phyloP scores from a whole-genome alignment of 2,329 filamentous ascomycete species.

The Colletotrichum trifolii region DNA sequence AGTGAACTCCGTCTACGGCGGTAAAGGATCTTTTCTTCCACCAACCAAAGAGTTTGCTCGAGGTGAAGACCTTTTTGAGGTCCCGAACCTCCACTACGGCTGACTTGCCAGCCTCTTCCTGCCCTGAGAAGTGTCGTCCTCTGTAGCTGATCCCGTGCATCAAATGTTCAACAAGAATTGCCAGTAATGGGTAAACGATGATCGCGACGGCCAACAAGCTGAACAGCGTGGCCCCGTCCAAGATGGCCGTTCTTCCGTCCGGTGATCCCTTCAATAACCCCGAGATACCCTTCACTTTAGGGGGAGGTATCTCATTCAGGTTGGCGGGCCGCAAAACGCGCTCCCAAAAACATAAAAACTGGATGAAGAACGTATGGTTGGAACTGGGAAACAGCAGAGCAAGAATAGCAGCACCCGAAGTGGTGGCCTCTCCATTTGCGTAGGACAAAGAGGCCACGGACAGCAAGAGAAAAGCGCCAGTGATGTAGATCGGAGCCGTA shows the following conservation, averaged over 20 bases:
- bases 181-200: neutral
- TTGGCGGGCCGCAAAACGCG: neutral
- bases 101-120: neutral
- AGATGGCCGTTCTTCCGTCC: neutral
- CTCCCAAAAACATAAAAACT: slow-evolving; percentile 41
- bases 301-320: neutral
- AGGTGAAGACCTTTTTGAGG: slow-evolving; percentile 48
- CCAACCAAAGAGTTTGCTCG: slow-evolving; percentile 34
- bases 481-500: slow-evolving; percentile 46
- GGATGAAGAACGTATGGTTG: slow-evolving; percentile 40
- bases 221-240: neutral
- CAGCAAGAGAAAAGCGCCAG: slow-evolving; percentile 43
- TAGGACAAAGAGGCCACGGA: slow-evolving; percentile 35
- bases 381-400: slow-evolving; percentile 41
- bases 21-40: slow-evolving; percentile 44
- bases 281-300: neutral
- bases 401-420: slow-evolving; percentile 10
- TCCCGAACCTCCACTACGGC: slow-evolving; percentile 37
- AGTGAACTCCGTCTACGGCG: slow-evolving; percentile 71
- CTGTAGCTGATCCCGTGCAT: neutral
- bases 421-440: neutral
- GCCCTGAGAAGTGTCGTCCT: neutral
- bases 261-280: too few species aligned
- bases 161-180: neutral
- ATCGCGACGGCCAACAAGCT: neutral